Evolutionary conservation across 768 basidiomycete genomes (phyloP), one percentile per base, ranked within the genome.

Genomic region (Hysterangium stoloniferum): DNA sequence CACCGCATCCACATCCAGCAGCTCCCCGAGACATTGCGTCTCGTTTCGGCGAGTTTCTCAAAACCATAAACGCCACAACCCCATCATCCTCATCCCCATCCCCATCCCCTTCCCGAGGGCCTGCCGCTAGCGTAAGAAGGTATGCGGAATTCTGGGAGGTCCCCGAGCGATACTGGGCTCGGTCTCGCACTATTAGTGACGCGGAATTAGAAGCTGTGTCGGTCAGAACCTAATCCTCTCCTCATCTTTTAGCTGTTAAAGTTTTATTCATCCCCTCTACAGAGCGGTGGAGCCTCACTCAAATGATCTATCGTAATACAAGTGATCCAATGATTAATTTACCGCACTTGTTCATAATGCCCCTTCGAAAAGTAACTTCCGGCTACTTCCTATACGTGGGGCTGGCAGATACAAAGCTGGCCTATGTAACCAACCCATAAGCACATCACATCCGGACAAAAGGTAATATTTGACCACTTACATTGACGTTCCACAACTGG

Each of bases 401-500:
- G 66, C 59, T 2, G 68, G 66, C 19, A 64, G 60, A 32, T 67
- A 60, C 7, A 71, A 57, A 12, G 70, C 70, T n/a, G 70, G 70
- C 66, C 70, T 71, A 47, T 3, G 20, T 15, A 20, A 38, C 32
- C 13, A 13, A 7, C 28, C 24, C 29, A 50, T 47, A 50, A 40
- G 31, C 20, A 45, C 24, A 45, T 47, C 27, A 43, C 5, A 24
- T 22, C 34, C 13, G 38, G 20, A n/a, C n/a, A 36, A 40, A 42
- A 45, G 17, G 28, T 45, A n/a, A n/a, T n/a, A n/a, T n/a, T n/a
- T n/a, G 53, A 4, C 45, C 22, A 67, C 79, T 54, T 62, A 94
- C 92, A 97, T 84, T 0, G 92, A 94, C 7, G 94, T 97, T 24
- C 94, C 94, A 60, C 92, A 94, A 60, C 82, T 86, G 4, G 91